Evolutionary conservation across 2,329 filamentous ascomycete genomes (phyloP).

Genomic region (Chalaropsis thielavioides): DNA sequence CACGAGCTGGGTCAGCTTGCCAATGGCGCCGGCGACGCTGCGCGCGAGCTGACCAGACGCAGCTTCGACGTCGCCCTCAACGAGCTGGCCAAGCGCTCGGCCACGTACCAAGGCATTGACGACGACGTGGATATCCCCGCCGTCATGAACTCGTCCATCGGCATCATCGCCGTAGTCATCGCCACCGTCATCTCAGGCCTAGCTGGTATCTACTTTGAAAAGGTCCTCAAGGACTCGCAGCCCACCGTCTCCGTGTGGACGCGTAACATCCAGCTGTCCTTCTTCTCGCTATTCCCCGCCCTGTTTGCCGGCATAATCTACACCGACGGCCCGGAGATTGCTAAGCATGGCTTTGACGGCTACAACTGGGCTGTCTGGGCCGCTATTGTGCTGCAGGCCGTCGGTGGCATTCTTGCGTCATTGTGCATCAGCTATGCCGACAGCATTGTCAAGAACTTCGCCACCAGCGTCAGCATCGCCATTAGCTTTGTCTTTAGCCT

Average conservation of each 20-base stretch:
- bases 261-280: conserved; percentile 83
- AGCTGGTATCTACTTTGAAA: conserved; percentile 79
- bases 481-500: conserved; percentile 76
- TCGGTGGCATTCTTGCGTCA: conserved; percentile 63
- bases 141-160: conserved; percentile 47
- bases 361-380: conserved; percentile 89
- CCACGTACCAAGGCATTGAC: conserved; percentile 80
- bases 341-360: conserved; percentile 73
- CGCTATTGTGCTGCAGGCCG: conserved; percentile 66
- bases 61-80: conserved; percentile 26
- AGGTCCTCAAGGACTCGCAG: conserved; percentile 75
- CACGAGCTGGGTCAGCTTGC: conserved; percentile 53
- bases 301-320: conserved; percentile 74
- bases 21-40: conserved; percentile 35
- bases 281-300: conserved; percentile 85
- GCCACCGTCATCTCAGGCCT: conserved; percentile 71
- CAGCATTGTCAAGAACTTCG: conserved; percentile 88
- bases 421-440: conserved; percentile 30
- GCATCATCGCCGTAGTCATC: conserved; percentile 61
- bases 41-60: conserved; percentile 37
- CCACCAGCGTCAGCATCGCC: conserved; percentile 81
- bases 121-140: conserved; percentile 35
- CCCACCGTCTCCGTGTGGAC: conserved; percentile 73
- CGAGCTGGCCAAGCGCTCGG: conserved; percentile 47
- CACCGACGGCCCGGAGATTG: conserved; percentile 73